Conservation (phyloP, 2,329 filamentous ascomycete genomes). For the Ascocoryne sarcoides region DNA sequence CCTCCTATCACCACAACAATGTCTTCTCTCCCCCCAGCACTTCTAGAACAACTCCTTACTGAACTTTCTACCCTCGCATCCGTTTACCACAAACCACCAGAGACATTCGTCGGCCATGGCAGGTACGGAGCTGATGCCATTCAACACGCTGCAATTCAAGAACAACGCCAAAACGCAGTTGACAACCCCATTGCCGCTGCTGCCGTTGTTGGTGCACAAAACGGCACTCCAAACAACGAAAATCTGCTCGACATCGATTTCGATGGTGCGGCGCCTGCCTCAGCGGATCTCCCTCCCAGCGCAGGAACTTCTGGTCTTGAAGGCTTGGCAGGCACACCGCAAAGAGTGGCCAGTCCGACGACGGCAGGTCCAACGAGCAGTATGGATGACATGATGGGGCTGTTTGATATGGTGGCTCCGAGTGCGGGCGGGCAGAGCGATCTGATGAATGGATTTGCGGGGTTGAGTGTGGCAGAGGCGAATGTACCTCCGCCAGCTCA, state of each 20-base stretch:
- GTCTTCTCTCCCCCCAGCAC: conserved; percentile 70
- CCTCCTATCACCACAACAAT: conserved; percentile 93
- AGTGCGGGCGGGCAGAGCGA: conserved; percentile 23
- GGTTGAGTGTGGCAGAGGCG: conserved; percentile 49
- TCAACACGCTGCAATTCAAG: conserved; percentile 91
- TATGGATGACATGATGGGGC: conserved; percentile 73
- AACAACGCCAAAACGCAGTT: conserved; percentile 82
- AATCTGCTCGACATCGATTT: conserved; percentile 96
- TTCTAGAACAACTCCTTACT: conserved; percentile 81
- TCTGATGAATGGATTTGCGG: conserved; percentile 72
- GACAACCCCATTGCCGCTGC: conserved; percentile 92
- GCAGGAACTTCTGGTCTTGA: conserved; percentile 41
- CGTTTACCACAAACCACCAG: conserved; percentile 96
- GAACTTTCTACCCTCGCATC: conserved; percentile 93
- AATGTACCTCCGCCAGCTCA: conserved; percentile 57
- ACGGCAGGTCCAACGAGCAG: conserved; percentile 39
- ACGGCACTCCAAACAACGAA: conserved; percentile 68
- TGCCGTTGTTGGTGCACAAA: conserved; percentile 53
- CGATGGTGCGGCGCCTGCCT: conserved; percentile 87
- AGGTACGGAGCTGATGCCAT: conserved; percentile 90
- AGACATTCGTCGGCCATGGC: conserved; percentile 95
- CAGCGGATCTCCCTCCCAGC: conserved; percentile 57
- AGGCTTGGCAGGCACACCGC: conserved; percentile 54
- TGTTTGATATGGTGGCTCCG: conserved; percentile 42
- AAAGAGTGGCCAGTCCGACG: conserved; percentile 57